Conservation (phyloP, 2,329 filamentous ascomycete genomes). For the Malbranchea cinnamomea region DNA sequence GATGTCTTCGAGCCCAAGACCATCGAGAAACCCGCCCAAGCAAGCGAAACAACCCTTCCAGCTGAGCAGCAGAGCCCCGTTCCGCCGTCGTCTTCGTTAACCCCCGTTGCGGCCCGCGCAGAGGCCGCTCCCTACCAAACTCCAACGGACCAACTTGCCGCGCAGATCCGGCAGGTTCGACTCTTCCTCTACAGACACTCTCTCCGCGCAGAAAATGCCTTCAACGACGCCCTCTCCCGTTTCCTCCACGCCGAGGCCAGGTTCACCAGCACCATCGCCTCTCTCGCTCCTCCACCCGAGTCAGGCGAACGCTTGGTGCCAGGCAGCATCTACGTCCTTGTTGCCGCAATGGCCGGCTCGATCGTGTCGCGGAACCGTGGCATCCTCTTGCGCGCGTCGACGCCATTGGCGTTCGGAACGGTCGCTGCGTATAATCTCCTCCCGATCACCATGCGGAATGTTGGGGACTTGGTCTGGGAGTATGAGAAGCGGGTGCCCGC, state of each 20-base stretch:
- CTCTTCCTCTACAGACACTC: slow-evolving; percentile 67
- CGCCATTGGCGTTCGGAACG: slow-evolving; percentile 67
- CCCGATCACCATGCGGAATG: slow-evolving; percentile 80
- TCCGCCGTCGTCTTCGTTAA: neutral
- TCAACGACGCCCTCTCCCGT: slow-evolving; percentile 68
- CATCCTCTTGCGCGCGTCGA: slow-evolving; percentile 60
- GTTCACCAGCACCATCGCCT: slow-evolving; percentile 79
- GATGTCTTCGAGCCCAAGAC: neutral
- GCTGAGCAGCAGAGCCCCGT: slow-evolving; percentile 3
- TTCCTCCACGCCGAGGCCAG: slow-evolving; percentile 75
- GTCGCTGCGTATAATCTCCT: slow-evolving; percentile 72
- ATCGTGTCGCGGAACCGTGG: slow-evolving; percentile 82
- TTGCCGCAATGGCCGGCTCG: slow-evolving; percentile 86
- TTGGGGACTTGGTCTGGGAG: slow-evolving; percentile 72
- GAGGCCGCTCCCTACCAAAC: slow-evolving; percentile 28
- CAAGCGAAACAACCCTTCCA: slow-evolving; percentile 5
- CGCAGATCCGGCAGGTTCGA: slow-evolving; percentile 64
- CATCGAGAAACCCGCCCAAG: slow-evolving; percentile 3
- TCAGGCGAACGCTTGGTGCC: slow-evolving; percentile 82
- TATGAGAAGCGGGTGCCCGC: slow-evolving; percentile 84
- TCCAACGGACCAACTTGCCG: slow-evolving; percentile 77
- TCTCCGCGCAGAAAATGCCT: slow-evolving; percentile 58
- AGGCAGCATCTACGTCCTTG: slow-evolving; percentile 78
- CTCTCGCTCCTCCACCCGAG: slow-evolving; percentile 70
- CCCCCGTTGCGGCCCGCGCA: neutral